Evolutionary conservation across 805 yeast species (phyloP).

Genomic region (Blastobotrys attinorum): DNA sequence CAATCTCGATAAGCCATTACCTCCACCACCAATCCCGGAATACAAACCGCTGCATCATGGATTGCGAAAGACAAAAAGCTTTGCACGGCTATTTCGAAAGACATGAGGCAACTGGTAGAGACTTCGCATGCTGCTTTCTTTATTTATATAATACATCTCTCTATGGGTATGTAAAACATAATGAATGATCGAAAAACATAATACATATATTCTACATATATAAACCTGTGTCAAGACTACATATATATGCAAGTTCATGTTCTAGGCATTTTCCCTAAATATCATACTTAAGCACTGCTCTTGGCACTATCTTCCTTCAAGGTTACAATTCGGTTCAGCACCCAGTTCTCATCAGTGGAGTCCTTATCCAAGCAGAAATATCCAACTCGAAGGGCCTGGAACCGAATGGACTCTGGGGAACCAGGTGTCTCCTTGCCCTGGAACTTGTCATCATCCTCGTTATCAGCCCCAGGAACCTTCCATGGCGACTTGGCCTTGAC

Average conservation of each 20-base stretch:
- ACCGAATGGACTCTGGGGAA: constrained; percentile 77
- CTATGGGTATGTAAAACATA: background rate
- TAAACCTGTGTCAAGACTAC: no score
- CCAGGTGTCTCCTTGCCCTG: constrained; percentile 52
- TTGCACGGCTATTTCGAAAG: no score
- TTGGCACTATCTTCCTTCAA: constrained; percentile 65
- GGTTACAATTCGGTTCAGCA: constrained; percentile 87
- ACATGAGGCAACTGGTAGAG: no score
- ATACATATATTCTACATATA: no score
- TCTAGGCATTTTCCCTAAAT: no score
- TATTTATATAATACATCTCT: background rate
- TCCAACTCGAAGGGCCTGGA: constrained; percentile 96
- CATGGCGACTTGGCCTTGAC: constrained; percentile 68
- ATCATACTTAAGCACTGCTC: constrained; percentile 9
- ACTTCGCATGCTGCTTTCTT: no score
- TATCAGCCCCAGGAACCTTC: constrained; percentile 44
- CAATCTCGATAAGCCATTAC: constrained; percentile 1
- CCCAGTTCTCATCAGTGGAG: constrained; percentile 48
- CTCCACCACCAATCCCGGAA: constrained; percentile 3
- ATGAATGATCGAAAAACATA: no score
- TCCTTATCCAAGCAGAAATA: constrained; percentile 90
- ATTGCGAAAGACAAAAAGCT: background rate
- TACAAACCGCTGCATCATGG: background rate
- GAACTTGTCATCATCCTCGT: constrained; percentile 51
- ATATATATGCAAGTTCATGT: no score